phyloP scores from a whole-genome alignment of 2,329 filamentous ascomycete genomes.

The Alternaria angustiovoidea region DNA sequence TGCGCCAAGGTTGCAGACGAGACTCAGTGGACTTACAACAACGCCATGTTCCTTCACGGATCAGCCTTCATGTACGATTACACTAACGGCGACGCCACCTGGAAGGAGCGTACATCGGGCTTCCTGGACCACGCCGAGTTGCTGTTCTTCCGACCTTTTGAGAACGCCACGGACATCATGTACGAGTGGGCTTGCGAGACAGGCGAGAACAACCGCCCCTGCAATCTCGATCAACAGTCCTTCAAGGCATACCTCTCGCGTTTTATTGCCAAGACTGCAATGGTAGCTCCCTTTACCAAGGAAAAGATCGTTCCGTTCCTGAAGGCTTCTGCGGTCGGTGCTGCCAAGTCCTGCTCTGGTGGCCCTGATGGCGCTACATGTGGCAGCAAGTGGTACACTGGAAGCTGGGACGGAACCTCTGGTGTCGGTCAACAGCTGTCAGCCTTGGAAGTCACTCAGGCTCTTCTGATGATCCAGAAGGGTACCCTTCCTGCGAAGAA shows the following conservation, averaged over 20 bases:
- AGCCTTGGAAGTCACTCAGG: constrained; percentile 56
- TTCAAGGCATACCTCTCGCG: constrained; percentile 80
- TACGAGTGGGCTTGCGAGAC: constrained; percentile 73
- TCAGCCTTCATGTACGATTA: constrained; percentile 66
- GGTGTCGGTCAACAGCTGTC: constrained; percentile 57
- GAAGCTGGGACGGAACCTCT: constrained; percentile 51
- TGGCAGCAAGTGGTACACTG: constrained; percentile 57
- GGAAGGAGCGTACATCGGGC: constrained; percentile 66
- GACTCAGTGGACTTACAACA: constrained; percentile 66
- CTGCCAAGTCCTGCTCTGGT: constrained; percentile 55
- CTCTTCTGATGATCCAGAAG: constrained; percentile 50
- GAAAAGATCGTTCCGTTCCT: constrained; percentile 51
- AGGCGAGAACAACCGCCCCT: constrained; percentile 54
- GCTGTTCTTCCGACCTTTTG: constrained; percentile 63
- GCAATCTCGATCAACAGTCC: constrained; percentile 74
- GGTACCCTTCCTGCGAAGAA: constrained; percentile 40
- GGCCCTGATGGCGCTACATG: constrained; percentile 52
- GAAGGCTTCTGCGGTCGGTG: constrained; percentile 52
- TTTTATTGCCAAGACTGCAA: constrained; percentile 62
- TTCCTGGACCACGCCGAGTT: constrained; percentile 60
- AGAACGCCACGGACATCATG: constrained; percentile 64
- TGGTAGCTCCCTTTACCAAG: constrained; percentile 54
- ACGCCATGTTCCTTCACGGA: constrained; percentile 63
- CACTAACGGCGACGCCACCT: constrained; percentile 57
- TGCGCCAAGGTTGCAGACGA: constrained; percentile 60